A percentile compares a stretch with the other conserved stretches of the same genome.
Evolutionary conservation across 805 yeast genomes (phyloP).

Genomic region (Ogataea thermomethanolica): DNA sequence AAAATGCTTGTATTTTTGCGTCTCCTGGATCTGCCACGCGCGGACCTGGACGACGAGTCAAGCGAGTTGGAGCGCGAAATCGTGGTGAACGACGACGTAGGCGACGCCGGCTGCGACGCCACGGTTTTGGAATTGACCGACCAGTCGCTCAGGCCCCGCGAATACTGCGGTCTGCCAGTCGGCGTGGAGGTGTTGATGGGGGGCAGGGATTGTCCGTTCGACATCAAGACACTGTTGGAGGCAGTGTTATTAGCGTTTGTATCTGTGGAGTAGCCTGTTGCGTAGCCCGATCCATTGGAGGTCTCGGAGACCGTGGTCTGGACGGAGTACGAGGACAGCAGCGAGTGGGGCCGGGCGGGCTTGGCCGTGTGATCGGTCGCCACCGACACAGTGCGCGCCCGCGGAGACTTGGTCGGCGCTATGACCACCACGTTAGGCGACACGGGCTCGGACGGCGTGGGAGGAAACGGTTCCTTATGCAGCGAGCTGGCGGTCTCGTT

Average conservation of each 20-base stretch:
- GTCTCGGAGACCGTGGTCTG: constrained; percentile 51
- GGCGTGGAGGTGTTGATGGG: constrained; percentile 5
- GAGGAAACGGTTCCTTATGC: not conserved
- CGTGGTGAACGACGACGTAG: constrained; percentile 32
- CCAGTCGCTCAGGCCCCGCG: constrained; percentile 35
- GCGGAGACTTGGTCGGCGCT: constrained; percentile 15
- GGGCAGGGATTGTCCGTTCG: not conserved
- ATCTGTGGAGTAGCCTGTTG: constrained; percentile 37
- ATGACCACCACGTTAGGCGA: constrained; percentile 20
- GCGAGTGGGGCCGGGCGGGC: constrained; percentile 30
- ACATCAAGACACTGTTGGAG: constrained; percentile 1
- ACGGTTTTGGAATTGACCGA: constrained; percentile 25
- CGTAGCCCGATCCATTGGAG: constrained; percentile 42
- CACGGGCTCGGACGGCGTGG: not conserved
- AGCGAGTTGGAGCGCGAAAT: constrained; percentile 35
- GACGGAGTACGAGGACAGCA: constrained; percentile 47
- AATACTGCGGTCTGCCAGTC: constrained; percentile 22
- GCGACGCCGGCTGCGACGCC: constrained; percentile 30
- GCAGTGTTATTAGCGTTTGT: constrained; percentile 5
- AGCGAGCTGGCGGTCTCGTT: not conserved
- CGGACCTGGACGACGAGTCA: constrained; percentile 32
- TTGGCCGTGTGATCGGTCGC: not conserved
- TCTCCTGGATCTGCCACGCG: constrained; percentile 26
- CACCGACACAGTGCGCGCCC: constrained; percentile 4
- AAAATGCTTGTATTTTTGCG: constrained; percentile 13